Base-by-base conservation (phyloP, 2,329 filamentous ascomycete species). In the Gliomastix tumulicola region DNA sequence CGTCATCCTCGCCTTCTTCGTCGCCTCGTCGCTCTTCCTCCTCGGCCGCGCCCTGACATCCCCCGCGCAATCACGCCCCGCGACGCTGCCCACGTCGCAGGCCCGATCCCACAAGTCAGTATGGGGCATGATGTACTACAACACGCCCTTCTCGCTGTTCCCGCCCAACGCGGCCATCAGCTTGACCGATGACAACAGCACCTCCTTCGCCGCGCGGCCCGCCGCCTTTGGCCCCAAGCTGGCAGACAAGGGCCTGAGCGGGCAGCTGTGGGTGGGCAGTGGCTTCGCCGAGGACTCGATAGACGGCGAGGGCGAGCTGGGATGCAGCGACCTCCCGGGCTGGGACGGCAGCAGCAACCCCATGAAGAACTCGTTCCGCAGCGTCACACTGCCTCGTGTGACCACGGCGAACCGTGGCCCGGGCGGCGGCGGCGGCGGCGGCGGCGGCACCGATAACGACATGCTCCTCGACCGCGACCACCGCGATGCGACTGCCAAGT, bases 151-250 rank as follows among this genome's bases (percentile, higher is more conserved):
- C 45, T 88, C 87, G 16, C 78, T 98, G 17, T 98, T 98, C 56
- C 89, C 90, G 5, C 89, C 89, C 4, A 95, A 92, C 45, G 92
- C 92, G 33, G 85, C 94, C 51, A 96, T 98, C 56, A 95, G 87
- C 59, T 74, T 98, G 43, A 95, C 89, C 53, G 88, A 97, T 60
- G 92, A 98, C 62, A 98, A 98, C 61, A 95, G 88, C 48, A 98
- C 92, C 11, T 94, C 94, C 49, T 98, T 98, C 64, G 73, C 94
- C 38, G 89, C 92, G 30, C 76, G 92, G 34, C 92, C 92, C 41
- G 92, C 92, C 36, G 89, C 88, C 27, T 98, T 97, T 63, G 92
- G 92, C 1, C 88, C 92, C 5, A 65, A 76, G 27, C 66, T 98
- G 27, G 85, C 85, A 1, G 59, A 69, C 11, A 78, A 75, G 40